These are phyloP conservation scores for Backusella luteola DNA, from an alignment of 192 early-diverging fungal species.

Conservation along the genomic window DNA sequence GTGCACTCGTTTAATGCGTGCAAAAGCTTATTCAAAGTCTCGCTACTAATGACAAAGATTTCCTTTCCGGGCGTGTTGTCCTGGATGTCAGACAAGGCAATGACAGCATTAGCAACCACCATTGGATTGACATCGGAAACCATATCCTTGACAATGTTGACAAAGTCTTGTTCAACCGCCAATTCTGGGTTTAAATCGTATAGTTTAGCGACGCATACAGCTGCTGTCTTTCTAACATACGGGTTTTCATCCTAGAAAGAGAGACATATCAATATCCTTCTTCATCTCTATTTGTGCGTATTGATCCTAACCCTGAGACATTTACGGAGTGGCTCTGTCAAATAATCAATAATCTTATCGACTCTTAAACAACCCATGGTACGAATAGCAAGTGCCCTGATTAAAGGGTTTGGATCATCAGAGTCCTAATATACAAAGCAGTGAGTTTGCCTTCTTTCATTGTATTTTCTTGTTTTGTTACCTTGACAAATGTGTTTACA, in stretches of 20 bases:
- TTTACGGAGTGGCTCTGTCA: slow-evolving; percentile 89
- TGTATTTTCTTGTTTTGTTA: slow-evolving; percentile 20
- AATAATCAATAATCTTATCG: slow-evolving; percentile 91
- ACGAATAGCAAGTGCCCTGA: slow-evolving; percentile 92
- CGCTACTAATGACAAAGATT: slow-evolving; percentile 75
- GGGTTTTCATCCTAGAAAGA: slow-evolving; percentile 80
- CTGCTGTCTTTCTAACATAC: slow-evolving; percentile 97
- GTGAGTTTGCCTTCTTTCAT: neutral
- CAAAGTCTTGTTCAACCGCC: slow-evolving; percentile 93
- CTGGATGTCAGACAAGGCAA: slow-evolving; percentile 89
- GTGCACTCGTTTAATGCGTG: slow-evolving; percentile 96
- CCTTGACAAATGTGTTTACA: slow-evolving; percentile 97
- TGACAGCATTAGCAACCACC: slow-evolving; percentile 96
- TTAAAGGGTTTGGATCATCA: slow-evolving; percentile 92
- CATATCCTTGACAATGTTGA: slow-evolving; percentile 79
- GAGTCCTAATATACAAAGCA: slow-evolving; percentile 65
- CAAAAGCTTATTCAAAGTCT: slow-evolving; percentile 77
- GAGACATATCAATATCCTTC: neutral
- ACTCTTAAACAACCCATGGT: slow-evolving; percentile 99
- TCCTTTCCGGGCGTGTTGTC: slow-evolving; percentile 65
- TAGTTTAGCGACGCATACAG: slow-evolving; percentile 93
- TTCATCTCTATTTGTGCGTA: neutral
- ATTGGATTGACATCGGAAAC: slow-evolving; percentile 95
- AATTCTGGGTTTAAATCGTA: slow-evolving; percentile 86
- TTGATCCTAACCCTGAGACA: slow-evolving; percentile 58